Evolutionary conservation across 2,329 filamentous ascomycete species (phyloP).

Genomic region (Elsinoe fawcettii): DNA sequence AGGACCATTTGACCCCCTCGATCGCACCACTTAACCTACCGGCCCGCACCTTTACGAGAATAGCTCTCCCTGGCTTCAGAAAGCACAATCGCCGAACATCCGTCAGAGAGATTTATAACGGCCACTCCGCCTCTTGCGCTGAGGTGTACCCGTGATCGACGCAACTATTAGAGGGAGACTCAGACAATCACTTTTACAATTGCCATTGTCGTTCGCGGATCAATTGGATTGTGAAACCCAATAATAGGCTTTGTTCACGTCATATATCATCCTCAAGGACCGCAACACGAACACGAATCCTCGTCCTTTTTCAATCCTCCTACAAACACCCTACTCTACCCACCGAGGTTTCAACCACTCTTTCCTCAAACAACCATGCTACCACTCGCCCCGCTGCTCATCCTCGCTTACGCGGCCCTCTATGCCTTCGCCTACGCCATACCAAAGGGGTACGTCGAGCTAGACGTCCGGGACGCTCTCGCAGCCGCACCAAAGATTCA

Average conservation of each 20-base stretch:
- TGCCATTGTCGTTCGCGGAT: not conserved
- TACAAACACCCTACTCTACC: not conserved
- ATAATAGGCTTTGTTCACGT: not conserved
- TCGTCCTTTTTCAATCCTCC: not conserved
- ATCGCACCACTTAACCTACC: not conserved
- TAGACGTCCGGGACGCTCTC: constrained; percentile 12
- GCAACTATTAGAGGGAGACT: not conserved
- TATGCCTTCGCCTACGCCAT: constrained; percentile 15
- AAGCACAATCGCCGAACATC: not conserved
- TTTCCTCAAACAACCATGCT: constrained; percentile 1
- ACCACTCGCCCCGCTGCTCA: constrained; percentile 5
- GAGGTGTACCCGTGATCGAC: not conserved
- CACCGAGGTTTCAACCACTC: not conserved
- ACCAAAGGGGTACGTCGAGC: not conserved
- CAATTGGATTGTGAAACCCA: not conserved
- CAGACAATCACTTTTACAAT: not conserved
- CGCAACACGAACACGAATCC: not conserved
- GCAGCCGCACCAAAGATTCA: not conserved
- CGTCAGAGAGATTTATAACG: constrained; percentile 11
- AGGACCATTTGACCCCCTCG: not conserved
- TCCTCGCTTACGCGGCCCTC: constrained; percentile 13
- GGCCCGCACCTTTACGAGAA: constrained; percentile 1
- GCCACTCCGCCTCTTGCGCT: not conserved
- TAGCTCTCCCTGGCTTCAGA: not conserved
- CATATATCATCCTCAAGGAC: not conserved